Evolutionary conservation across 75 land plant species (phyloP), one percentile per base, ranked within the genome.

Genomic region (Picea sitchensis): DNA sequence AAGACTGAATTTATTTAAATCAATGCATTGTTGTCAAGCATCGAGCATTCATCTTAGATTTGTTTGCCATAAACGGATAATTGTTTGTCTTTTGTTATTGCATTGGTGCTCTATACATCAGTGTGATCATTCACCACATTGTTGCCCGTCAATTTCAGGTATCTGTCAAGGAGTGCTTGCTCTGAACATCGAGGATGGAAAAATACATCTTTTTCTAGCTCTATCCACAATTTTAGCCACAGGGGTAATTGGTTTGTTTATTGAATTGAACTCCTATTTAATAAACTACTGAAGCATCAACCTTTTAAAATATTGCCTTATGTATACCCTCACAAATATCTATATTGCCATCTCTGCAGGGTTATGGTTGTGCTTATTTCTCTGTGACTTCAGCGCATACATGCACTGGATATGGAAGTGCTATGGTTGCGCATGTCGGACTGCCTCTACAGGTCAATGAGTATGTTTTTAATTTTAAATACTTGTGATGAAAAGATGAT

Each of bases 401-500:
- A n/a, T n/a, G n/a, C n/a, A n/a, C n/a, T n/a, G 99, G 99, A 21
- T 98, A 98, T 88, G 99, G 96, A 14, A 93, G 90, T 89, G 98
- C 90, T 30, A 98, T 95, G 99, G 99, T 86, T 83, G 96, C 98
- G 41, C 99, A 98, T 79, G 99, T 96, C 79, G 94, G 95, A 12
- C 67, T 26, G 26, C 26, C 26, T 26, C 26, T 26, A 26, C 26
- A 26, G 26, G 26, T 26, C 26, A 26, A 26, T 95, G 65, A 32
- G 21, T 13, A 26, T 76, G 32, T 59, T 15, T n/a, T 54, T 65
- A n/a, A 0, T 32, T 47, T 38, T 14, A 41, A 67, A 34, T 67
- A 17, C 71, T 15, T 67, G 15, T 4, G 18, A 67, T 30, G 15
- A 67, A 30, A 26, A 26, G 26, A 26, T 14, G 15, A 4, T 67